Conservation (phyloP, 768 basidiomycete species). For the Hebeloma cylindrosporum region DNA sequence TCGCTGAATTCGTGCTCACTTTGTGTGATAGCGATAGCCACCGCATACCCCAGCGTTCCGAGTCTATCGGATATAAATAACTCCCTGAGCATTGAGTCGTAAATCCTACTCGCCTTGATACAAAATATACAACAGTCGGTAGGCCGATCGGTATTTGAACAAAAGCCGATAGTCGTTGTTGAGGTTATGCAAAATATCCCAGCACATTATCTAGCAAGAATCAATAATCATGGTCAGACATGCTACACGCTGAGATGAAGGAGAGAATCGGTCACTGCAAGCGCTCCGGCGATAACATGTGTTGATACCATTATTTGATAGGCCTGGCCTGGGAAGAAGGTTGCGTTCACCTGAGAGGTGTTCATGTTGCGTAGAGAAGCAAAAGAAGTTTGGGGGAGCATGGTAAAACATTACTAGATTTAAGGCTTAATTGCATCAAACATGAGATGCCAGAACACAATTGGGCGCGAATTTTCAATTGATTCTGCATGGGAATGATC, state of each 20-base stretch:
- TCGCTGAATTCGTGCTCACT: background rate
- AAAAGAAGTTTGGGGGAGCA: background rate
- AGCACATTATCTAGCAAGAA: slow-evolving; percentile 23
- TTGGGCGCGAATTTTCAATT: no score
- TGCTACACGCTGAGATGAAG: no score
- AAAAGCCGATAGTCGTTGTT: slow-evolving; percentile 23
- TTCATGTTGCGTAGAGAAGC: slow-evolving; percentile 29
- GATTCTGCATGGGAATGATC: no score
- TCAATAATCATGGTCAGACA: background rate
- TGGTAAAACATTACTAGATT: no score
- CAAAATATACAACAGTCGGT: slow-evolving; percentile 24
- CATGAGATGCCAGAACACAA: no score
- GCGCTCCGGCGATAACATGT: slow-evolving; percentile 26
- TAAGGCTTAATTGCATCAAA: no score
- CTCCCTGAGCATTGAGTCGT: background rate
- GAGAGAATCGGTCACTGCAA: slow-evolving; percentile 8
- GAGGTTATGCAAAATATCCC: slow-evolving; percentile 30
- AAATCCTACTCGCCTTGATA: slow-evolving; percentile 18
- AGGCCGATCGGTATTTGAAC: slow-evolving; percentile 14
- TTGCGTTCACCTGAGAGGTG: no score
- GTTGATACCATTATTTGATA: slow-evolving; percentile 26
- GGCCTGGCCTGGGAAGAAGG: slow-evolving; percentile 27
- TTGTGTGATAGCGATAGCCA: background rate
- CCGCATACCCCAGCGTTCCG: background rate
- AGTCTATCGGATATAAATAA: background rate